These are phyloP conservation scores for Tetracladium setigerum DNA, from an alignment of 495 filamentous ascomycete species.

Conservation along the genomic window DNA sequence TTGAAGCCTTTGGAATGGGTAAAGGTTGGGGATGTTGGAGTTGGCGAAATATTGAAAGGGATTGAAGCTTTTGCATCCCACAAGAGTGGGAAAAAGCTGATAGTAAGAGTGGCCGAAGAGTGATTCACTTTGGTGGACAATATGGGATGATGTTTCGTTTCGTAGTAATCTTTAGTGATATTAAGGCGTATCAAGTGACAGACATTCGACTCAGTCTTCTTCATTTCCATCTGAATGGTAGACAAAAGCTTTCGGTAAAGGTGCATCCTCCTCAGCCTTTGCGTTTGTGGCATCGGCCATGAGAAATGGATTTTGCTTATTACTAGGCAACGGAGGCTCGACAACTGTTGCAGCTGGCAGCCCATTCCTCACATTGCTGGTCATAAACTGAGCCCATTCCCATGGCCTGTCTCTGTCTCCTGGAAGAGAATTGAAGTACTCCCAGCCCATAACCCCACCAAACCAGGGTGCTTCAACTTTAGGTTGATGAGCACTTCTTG, in stretches of 20 bases:
- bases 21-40: conserved; percentile 9
- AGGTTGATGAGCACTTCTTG: conserved; percentile 32
- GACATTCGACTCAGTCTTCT: conserved; percentile 9
- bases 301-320: not conserved
- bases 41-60: conserved; percentile 10
- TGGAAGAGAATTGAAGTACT: conserved; percentile 61
- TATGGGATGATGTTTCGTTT: too few relatives aligned
- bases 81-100: conserved; percentile 14
- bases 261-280: conserved; percentile 13
- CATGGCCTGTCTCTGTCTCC: conserved; percentile 42
- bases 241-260: conserved; percentile 17
- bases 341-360: not conserved
- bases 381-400: conserved; percentile 50
- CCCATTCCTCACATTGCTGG: conserved; percentile 9
- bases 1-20: conserved; percentile 18
- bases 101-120: conserved; percentile 12
- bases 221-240: conserved; percentile 20
- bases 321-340: not conserved
- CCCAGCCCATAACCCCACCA: conserved; percentile 83
- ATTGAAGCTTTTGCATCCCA: conserved; percentile 8
- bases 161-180: too few relatives aligned
- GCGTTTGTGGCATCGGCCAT: not conserved
- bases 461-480: conserved; percentile 34
- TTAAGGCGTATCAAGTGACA: too few relatives aligned
- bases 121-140: not conserved